Evolutionary conservation across 768 basidiomycete genomes (phyloP), one percentile per base, ranked within the genome.

Genomic region (Psilocybe azurescens): DNA sequence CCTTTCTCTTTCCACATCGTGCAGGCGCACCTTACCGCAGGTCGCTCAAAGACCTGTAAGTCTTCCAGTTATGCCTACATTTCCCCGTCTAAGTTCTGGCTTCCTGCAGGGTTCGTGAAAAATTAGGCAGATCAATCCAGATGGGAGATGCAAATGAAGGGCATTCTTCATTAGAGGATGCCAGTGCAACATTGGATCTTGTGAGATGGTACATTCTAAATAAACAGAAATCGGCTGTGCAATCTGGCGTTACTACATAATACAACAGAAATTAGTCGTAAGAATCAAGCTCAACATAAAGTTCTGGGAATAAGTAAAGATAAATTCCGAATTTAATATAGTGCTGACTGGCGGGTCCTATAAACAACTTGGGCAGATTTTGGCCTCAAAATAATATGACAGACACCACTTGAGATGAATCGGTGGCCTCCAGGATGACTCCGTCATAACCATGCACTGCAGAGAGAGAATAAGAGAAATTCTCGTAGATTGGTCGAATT

Each of bases 161-260:
- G 2, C 97, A 99, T 78, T 94, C 91, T 53, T 95, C 94, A 0
- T 79, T 93, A 0, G 95, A 96, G 74, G 97, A 99, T 76, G 94
- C 95, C 0, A 75, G 86, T 24, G 92, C 94, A 1, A 94, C 97
- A 1, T 81, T 99, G 44, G 91, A 99, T 69, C 85, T 97, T 18
- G 89, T 98, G 20, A 83, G 89, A 62, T 95, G 90, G 89, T 86
- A 89, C 74, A 77, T 96, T 53, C 73, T 89, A 64, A 88, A 93
- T 65, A 86, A 81, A 64, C 72, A 78, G 58, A 84, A 80, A 58
- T 65, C 72, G 38, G 64, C 69, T 24, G 60, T 61, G 18, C 68
- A 65, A 39, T 38, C 65, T 51, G 62, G 55, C 29, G 57, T 61
- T 20, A 56, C 33, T 14, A 55, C 36, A n/a, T 59, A 52, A 61